Evolutionary conservation across 2,329 filamentous ascomycete genomes (phyloP), one percentile per base, ranked within the genome.

Genomic region (Blumeria hordei): DNA sequence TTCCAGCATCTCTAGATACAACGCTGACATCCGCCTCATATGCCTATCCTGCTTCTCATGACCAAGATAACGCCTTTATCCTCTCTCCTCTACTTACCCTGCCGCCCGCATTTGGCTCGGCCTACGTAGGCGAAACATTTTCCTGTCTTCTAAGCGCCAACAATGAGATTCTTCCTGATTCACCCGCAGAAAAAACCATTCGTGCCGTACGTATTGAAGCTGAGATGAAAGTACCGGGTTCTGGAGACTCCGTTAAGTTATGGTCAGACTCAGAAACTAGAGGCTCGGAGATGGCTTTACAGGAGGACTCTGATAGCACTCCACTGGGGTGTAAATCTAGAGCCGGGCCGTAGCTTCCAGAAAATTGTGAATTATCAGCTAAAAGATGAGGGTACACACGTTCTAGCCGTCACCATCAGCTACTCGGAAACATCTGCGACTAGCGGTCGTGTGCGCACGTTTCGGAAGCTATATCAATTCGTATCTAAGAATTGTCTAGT

Each of bases 381-480:
- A 37, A 92, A 88, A 63, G 90, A 96, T 65, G 88, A 95, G 66
- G 92, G 92, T 0, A 88, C 85, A 62, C 88, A 98, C 67, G 86
- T 95, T 11, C 74, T 98, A 7, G 87, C 86, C 6, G 88, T 96
- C 57, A 95, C 87, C 55, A 85, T 96, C 57, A 90, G 83, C 60
- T 96, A 96, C 69, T 93, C 88, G 55, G 90, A 96, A 68, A 88
- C 85, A 0, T 76, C 75, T n/a, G 72, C 83, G 61, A 79, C 76
- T 16, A 77, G 74, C 59, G 78, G 78, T 3, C 76, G 86, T 53
- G 82, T 85, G 39, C 74, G 92, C 57, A 94, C 87, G 9, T 96
- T 96, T 65, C 74, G 90, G 60, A 96, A 96, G 70, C 71, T 98
- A 57, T 98, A 96, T 67, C 92, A 96, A 67, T 98, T 98, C 65